Evolutionary conservation across 305 asterid species (phyloP).

Genomic region (Plantago rigida): DNA sequence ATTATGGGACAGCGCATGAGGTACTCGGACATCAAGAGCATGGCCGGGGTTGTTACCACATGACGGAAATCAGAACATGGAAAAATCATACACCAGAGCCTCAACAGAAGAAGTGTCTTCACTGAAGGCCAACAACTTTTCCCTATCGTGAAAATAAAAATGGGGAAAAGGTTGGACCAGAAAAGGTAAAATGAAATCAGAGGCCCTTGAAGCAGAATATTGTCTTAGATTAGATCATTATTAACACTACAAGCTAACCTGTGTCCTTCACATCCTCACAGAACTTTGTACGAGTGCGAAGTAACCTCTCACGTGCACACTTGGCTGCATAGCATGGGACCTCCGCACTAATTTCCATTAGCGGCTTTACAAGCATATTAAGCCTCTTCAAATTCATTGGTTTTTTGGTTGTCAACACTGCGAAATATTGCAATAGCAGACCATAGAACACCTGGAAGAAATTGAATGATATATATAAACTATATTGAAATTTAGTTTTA

Average conservation of each 20-base stretch:
- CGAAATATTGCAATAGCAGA: conserved; percentile 76
- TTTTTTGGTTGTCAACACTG: conserved; percentile 64
- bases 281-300: conserved; percentile 53
- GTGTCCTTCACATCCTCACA: conserved; percentile 52
- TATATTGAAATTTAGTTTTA: not conserved
- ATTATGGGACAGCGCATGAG: conserved; percentile 68
- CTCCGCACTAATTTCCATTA: conserved; percentile 86
- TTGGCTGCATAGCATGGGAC: conserved; percentile 90
- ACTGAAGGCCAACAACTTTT: conserved; percentile 83
- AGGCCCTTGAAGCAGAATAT: not conserved
- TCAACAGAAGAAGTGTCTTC: conserved; percentile 70
- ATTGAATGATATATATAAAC: conserved; percentile 14
- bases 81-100: conserved; percentile 86
- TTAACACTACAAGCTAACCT: conserved; percentile 38
- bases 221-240: not conserved
- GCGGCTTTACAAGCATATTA: conserved; percentile 68
- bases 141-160: conserved; percentile 33
- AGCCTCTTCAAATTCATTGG: conserved; percentile 63
- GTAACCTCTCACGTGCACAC: conserved; percentile 86
- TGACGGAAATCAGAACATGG: conserved; percentile 98
- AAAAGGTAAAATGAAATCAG: conserved; percentile 7
- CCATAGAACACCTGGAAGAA: conserved; percentile 75
- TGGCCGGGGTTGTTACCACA: conserved; percentile 79
- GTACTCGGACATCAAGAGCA: conserved; percentile 74
- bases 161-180: conserved; percentile 16